Base-by-base conservation (phyloP, 1,139 yeast species). In the Protomyces inouyei region DNA sequence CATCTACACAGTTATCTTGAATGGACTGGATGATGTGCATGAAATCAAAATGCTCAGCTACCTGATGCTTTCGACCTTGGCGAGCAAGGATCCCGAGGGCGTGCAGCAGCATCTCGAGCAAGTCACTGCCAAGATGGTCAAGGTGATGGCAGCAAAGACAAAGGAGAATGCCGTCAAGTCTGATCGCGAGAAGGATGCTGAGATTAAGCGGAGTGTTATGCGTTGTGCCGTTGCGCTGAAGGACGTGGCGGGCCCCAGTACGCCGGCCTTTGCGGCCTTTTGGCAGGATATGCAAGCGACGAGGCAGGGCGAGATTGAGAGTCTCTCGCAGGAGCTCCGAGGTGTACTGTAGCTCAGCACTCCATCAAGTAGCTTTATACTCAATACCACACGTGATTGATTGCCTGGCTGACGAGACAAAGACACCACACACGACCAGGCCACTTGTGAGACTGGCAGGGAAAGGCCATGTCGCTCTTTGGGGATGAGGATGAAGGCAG, bases 151-250 rank as follows among this genome's bases (percentile, higher is more conserved):
- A 43, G 74, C 75, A 37, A 77, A 75, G 63, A 73, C 80, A 61
- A 78, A 78, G 68, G 85, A 80, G 28, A 78, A 75, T 54, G 82
- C 83, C 14, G 78, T 80, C 36, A 82, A 81, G 71, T 83, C 81
- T 68, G 84, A 81, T 60, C 73, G 79, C 60, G 85, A 82, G 67
- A 79, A 77, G 67, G 79, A 74, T 57, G 73, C 74, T 36, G 82
- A 79, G 67, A 36, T 70, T 10, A 67, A 67, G 54, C 66, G 70
- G 2, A 59, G 69, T 16, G 68, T 65, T 3, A 46, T 65, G 18
- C 60, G 67, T 14, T 61, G 65, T 16, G 63, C 55, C 14, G 32
- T 45, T 3, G 45, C 59, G 3, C 23, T 64, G 48, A n/a, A 45
- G 43, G 23, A 55, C 5, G 16, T 54, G 32, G 14, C 43, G 12